These are phyloP conservation scores for Naganishia albida DNA, from an alignment of 1,284 basidiomycete species.

Conservation along the genomic window DNA sequence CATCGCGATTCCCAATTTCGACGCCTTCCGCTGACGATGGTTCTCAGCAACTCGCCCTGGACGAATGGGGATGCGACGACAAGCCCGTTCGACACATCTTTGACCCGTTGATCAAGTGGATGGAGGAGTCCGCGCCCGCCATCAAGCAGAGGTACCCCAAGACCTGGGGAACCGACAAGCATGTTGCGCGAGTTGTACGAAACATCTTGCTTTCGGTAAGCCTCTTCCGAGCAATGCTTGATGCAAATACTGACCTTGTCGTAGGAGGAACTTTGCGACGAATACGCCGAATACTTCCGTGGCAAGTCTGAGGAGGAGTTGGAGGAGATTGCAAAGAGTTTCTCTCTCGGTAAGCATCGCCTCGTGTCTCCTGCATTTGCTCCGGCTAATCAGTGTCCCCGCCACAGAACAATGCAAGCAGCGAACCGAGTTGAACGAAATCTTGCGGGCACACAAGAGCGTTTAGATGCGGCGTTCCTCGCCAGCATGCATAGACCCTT, in stretches of 20 bases:
- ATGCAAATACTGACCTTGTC: not conserved
- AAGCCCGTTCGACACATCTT: constrained; percentile 60
- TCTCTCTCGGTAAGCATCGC: constrained; percentile 57
- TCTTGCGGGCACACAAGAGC: constrained; percentile 44
- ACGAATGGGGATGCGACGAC: constrained; percentile 63
- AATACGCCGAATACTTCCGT: constrained; percentile 67
- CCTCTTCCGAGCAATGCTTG: not conserved
- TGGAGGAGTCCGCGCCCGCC: constrained; percentile 53
- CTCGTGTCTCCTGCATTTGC: not conserved
- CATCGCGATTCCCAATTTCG: not conserved
- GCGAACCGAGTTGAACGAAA: constrained; percentile 49
- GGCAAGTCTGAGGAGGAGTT: constrained; percentile 62
- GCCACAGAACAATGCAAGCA: constrained; percentile 58
- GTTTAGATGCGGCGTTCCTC: not conserved
- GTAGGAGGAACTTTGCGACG: constrained; percentile 61
- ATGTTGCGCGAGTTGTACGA: constrained; percentile 61
- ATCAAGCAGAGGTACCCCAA: constrained; percentile 50
- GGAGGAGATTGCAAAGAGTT: constrained; percentile 64
- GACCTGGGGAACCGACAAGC: constrained; percentile 39
- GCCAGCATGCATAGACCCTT: constrained; percentile 5
- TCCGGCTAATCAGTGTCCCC: not conserved
- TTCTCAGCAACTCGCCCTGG: constrained; percentile 61
- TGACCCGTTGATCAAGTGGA: constrained; percentile 61
- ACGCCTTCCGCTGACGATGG: not conserved
- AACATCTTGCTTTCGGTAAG: constrained; percentile 63